Conservation (phyloP, 106 monocot species). For the Dendrobium chrysotoxum region DNA sequence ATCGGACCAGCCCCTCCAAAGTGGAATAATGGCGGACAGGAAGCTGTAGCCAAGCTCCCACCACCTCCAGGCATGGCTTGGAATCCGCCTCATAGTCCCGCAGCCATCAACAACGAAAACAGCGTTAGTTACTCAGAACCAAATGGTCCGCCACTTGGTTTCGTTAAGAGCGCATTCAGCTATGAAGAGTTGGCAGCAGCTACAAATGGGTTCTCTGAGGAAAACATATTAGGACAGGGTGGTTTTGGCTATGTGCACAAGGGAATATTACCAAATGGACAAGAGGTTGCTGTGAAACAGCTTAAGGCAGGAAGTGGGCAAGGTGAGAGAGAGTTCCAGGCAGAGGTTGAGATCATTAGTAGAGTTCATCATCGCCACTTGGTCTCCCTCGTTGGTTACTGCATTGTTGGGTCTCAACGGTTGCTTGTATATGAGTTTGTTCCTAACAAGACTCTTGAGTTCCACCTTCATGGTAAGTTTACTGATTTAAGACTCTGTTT, state of each 20-base stretch:
- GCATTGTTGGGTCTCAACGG: slow-evolving; percentile 50
- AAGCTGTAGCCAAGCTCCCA: slow-evolving; percentile 19
- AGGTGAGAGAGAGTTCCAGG: slow-evolving; percentile 87
- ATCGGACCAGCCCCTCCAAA: slow-evolving; percentile 10
- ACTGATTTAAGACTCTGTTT: too few relatives aligned
- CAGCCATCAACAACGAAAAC: slow-evolving; percentile 17
- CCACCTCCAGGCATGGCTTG: slow-evolving; percentile 24
- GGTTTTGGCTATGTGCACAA: slow-evolving; percentile 85
- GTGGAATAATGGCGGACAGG: slow-evolving; percentile 11
- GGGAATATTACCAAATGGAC: slow-evolving; percentile 66
- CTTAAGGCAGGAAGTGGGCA: slow-evolving; percentile 72
- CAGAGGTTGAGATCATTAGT: slow-evolving; percentile 91
- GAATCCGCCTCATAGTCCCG: slow-evolving; percentile 13
- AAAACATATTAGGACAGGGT: slow-evolving; percentile 73
- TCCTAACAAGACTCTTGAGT: slow-evolving; percentile 74
- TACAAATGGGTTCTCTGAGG: slow-evolving; percentile 46
- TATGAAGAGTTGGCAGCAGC: slow-evolving; percentile 74
- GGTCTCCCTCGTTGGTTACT: slow-evolving; percentile 84
- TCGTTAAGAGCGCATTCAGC: slow-evolving; percentile 65
- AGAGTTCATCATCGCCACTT: slow-evolving; percentile 87
- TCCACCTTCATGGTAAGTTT: slow-evolving; percentile 67
- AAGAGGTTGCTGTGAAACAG: slow-evolving; percentile 81
- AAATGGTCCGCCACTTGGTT: slow-evolving; percentile 33
- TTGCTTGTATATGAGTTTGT: slow-evolving; percentile 89
- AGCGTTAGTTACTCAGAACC: slow-evolving; percentile 43